Base-by-base conservation (phyloP, 768 basidiomycete species). In the Suillus clintonianus region DNA sequence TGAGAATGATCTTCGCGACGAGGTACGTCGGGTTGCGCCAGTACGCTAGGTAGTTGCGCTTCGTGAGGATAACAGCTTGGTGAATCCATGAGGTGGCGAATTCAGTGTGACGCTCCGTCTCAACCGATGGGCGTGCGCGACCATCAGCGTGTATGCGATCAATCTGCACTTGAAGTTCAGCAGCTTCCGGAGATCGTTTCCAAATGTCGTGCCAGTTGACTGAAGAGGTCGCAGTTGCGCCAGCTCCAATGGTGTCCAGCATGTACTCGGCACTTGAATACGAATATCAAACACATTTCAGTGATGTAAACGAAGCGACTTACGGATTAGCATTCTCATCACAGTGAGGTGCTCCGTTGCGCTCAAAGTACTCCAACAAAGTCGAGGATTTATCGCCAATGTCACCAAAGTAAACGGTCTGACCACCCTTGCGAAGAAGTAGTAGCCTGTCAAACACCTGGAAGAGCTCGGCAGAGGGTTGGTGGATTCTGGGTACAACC, bases 401-500 rank as follows among this genome's bases (percentile, higher is more conserved):
- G 42, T 77, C 75, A 10, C 90, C 89, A 66, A 89, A 90, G 75
- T 90, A 92, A 9, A 89, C 89, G 4, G 82, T 88, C 68, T 89
- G 76, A 55, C 86, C 86, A n/a, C 86, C 85, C 27, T 78, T 76
- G 27, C 81, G 79, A 8, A 86, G 77, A 22, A 85, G 73, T 10
- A 86, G 68, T 1, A 87, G 67, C 7, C 84, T 76, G 63, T 86
- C 85, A 65, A 86, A 86, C 37, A 67, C 42, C 69, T 85, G 81
- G 77, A 86, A 84, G 2, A 85, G 74, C 53, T 84, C 73, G 5
- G 83, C 81, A 24, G 82, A 82, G 4, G 82, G 82, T 61, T 71
- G 70, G 34, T 71, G 69, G n/a, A 71, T 66, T 36, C 70, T 72
- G 22, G 15, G 19, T 53, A 24, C 14, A 50, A 14, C 7, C 3